These are phyloP conservation scores for Samsoniella hepiali DNA, from an alignment of 2,329 filamentous ascomycete species.

Conservation along the genomic window DNA sequence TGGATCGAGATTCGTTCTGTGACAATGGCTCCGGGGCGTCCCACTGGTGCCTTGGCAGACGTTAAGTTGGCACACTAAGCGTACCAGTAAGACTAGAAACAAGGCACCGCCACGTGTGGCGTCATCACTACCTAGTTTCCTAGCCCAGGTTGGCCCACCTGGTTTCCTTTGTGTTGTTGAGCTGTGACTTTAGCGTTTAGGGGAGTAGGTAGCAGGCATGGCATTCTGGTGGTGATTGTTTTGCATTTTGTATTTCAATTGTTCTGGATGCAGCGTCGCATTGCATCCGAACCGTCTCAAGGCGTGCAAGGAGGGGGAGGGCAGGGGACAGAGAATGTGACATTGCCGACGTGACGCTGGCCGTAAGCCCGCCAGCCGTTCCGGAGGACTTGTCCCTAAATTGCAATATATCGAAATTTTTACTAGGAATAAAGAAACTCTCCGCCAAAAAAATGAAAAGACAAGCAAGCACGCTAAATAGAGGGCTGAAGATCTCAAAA, in stretches of 20 bases:
- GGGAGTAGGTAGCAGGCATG: too few species aligned
- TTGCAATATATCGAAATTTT: not conserved
- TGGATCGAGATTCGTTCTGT: constrained; percentile 10
- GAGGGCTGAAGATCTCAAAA: too few species aligned
- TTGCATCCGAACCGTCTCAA: not conserved
- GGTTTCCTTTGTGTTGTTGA: too few species aligned
- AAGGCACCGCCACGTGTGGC: constrained; percentile 12
- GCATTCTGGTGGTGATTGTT: too few species aligned
- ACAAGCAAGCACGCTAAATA: too few species aligned
- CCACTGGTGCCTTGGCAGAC: constrained; percentile 1
- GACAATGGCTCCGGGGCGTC: not conserved
- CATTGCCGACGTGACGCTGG: not conserved
- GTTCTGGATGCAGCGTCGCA: not conserved
- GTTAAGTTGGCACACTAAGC: not conserved
- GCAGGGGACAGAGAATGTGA: not conserved
- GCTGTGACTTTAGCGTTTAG: too few species aligned
- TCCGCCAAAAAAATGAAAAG: too few species aligned
- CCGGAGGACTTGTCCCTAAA: not conserved
- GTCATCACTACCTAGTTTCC: not conserved
- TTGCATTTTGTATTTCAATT: too few species aligned
- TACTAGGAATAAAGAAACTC: too few species aligned
- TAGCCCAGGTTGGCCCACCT: too few species aligned
- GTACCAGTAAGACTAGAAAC: not conserved
- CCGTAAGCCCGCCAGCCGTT: not conserved
- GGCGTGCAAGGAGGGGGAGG: not conserved